These are phyloP conservation scores for Ganoderma sp. DNA, from an alignment of 1,284 basidiomycete species.

Conservation along the genomic window DNA sequence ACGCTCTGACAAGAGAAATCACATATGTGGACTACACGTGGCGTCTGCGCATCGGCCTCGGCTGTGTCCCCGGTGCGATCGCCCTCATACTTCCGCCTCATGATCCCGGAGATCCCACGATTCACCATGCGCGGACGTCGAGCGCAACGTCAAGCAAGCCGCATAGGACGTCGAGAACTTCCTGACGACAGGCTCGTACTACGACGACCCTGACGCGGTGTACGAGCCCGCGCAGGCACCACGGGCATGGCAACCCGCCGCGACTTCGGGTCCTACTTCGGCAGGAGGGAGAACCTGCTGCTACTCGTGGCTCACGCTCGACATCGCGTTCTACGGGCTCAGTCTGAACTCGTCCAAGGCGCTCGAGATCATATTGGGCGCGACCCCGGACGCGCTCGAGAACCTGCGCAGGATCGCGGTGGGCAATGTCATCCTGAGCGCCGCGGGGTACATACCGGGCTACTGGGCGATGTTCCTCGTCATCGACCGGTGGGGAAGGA, in stretches of 20 bases:
- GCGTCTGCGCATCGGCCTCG: conserved; percentile 75
- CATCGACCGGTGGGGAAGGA: conserved; percentile 39
- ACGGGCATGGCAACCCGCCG: conserved; percentile 60
- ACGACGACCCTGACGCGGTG: conserved; percentile 62
- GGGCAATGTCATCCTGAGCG: conserved; percentile 39
- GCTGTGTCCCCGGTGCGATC: conserved; percentile 68
- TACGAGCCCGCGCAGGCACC: conserved; percentile 68
- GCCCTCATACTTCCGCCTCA: conserved; percentile 81
- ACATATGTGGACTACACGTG: conserved; percentile 64
- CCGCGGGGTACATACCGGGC: conserved; percentile 39
- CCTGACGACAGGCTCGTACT: conserved; percentile 57
- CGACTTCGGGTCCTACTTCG: conserved; percentile 69
- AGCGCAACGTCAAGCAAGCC: conserved; percentile 81
- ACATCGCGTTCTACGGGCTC: conserved; percentile 83
- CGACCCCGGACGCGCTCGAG: conserved; percentile 43
- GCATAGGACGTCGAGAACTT: conserved; percentile 71
- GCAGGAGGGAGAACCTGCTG: conserved; percentile 66
- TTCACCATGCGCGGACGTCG: conserved; percentile 93
- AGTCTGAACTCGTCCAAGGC: conserved; percentile 78
- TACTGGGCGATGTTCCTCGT: conserved; percentile 38
- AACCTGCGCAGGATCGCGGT: conserved; percentile 35
- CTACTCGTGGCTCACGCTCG: conserved; percentile 71
- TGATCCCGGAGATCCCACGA: conserved; percentile 80
- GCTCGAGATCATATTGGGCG: conserved; percentile 55
- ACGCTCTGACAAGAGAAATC: conserved; percentile 44